These are phyloP conservation scores for Pichia terricola DNA, from an alignment of 1,139 yeast genomes.

Conservation along the genomic window DNA sequence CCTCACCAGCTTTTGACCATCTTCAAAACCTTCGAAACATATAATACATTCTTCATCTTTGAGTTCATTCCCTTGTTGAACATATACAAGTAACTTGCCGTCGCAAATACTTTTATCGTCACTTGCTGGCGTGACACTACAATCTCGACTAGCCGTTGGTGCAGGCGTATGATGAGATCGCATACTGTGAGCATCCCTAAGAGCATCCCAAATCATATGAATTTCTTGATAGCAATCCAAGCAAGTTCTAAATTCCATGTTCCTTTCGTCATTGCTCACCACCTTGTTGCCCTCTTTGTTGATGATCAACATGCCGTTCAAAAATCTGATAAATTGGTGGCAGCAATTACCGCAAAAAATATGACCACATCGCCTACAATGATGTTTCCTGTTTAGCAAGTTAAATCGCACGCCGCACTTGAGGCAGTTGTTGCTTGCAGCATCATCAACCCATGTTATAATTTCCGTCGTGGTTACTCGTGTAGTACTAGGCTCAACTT, in stretches of 20 bases:
- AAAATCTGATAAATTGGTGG: constrained; percentile 31
- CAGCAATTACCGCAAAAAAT: constrained; percentile 69
- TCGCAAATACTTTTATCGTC: too few species aligned
- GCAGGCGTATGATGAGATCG: too few species aligned
- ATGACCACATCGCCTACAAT: constrained; percentile 79
- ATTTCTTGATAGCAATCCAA: constrained; percentile 60
- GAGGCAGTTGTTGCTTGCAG: constrained; percentile 47
- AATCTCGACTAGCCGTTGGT: too few species aligned
- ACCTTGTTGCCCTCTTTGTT: constrained; percentile 13
- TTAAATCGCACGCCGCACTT: constrained; percentile 52
- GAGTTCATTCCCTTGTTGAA: constrained; percentile 13
- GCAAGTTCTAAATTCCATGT: constrained; percentile 44
- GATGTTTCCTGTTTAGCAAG: constrained; percentile 75
- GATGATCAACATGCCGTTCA: constrained; percentile 41
- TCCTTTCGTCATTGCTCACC: constrained; percentile 8
- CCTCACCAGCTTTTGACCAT: constrained; percentile 86
- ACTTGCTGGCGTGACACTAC: too few species aligned
- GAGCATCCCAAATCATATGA: constrained; percentile 32
- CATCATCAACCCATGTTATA: constrained; percentile 70
- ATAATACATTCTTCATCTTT: constrained; percentile 65
- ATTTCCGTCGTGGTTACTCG: constrained; percentile 25
- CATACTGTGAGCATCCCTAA: background rate
- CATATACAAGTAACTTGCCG: background rate
- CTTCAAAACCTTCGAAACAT: constrained; percentile 78
- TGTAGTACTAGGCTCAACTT: background rate